Conservation (phyloP, 2,329 filamentous ascomycete genomes). For the Penicillium freii region DNA sequence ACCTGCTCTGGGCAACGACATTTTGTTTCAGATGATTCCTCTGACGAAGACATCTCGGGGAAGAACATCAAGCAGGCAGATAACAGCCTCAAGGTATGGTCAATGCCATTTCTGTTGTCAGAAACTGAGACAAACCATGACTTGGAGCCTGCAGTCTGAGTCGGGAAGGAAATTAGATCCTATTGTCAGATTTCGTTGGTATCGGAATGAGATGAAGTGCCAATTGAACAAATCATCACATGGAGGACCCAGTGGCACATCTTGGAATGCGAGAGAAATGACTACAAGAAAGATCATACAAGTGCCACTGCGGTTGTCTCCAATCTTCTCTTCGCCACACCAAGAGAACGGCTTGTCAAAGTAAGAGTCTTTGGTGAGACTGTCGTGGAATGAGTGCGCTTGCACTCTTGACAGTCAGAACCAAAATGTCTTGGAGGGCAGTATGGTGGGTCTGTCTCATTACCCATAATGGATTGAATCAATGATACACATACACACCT, state of each 20-base stretch:
- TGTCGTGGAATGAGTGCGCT: not conserved
- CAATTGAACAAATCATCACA: not conserved
- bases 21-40: constrained; percentile 18
- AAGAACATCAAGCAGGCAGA: constrained; percentile 20
- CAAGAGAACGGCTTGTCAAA: not conserved
- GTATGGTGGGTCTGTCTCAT: not conserved
- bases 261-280: not conserved
- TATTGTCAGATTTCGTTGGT: not conserved
- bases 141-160: not conserved
- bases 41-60: constrained; percentile 11
- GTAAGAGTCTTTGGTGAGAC: not conserved
- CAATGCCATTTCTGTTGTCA: constrained; percentile 27
- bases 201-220: not conserved
- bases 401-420: not conserved
- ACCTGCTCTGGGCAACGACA: constrained; percentile 51
- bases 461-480: too few relatives aligned
- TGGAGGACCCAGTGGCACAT: not conserved
- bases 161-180: not conserved
- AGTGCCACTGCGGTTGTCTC: not conserved
- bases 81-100: constrained; percentile 45
- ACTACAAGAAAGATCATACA: not conserved
- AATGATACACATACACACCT: not conserved
- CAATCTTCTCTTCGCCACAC: too few relatives aligned
- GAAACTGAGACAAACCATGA: not conserved
- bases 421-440: not conserved